Evolutionary conservation across 768 basidiomycete genomes (phyloP), one percentile per base, ranked within the genome.

Genomic region (Leccinellum albellum): DNA sequence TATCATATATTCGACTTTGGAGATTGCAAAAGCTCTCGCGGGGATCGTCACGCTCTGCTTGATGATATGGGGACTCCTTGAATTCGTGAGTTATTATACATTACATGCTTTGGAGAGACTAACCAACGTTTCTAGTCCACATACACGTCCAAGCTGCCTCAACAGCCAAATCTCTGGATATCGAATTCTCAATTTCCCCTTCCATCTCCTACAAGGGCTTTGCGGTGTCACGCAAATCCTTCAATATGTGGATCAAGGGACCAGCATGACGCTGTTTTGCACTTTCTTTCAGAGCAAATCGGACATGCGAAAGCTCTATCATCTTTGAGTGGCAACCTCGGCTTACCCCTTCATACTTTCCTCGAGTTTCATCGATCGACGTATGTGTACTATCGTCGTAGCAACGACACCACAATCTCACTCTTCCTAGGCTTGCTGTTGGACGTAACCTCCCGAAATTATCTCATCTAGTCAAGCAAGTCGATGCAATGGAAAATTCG

Each of bases 231-330:
- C 12, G 12, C 9, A 6, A 51, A 59, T 26, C 53, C 52, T 45
- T 54, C 31, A 7, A 2, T 55, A 13, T 60, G 49, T n/a, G 57
- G 55, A 53, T 54, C 64, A 12, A 48, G 40, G 6, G 59, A 61
- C 23, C 63, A 67, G 8, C 62, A 69, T 20, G 47, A 37, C 3
- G 65, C 61, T 13, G 54, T 66, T 33, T 33, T 66, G n/a, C 58
- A 60, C 26, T 73, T 73, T 26, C 51, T 72, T 40, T 63, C 59
- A 1, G 70, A 68, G 17, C 70, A 73, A 47, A 63, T 68, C 13
- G 58, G 61, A 15, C 68, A 73, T 10, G 65, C 70, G 14, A 72
- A 57, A n/a, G 57, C 56, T 29, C 26, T 70, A 24, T 65, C 69
- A 4, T 64, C 64, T 1, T 44, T 70, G 21, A 68, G 61, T 28